These are phyloP conservation scores for Kodamaea sagamina DNA, from an alignment of 805 yeast species.

Conservation along the genomic window DNA sequence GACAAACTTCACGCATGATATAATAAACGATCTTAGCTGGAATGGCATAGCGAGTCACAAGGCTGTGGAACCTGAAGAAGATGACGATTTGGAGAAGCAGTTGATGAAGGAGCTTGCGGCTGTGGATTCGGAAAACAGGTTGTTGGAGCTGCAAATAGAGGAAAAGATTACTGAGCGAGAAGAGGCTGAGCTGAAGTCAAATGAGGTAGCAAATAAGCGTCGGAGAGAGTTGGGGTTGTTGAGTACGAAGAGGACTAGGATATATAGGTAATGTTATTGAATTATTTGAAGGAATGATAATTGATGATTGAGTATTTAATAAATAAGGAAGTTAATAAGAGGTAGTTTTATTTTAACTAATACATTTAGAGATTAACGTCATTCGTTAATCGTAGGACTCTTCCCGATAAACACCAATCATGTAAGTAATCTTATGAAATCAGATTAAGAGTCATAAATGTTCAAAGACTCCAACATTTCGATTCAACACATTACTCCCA, in stretches of 20 bases:
- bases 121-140: conserved; percentile 30
- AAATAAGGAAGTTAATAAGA: too few species aligned
- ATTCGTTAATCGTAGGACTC: too few species aligned
- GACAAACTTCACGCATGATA: conserved; percentile 53
- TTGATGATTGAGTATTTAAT: neutral
- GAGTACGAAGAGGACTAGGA: conserved; percentile 8
- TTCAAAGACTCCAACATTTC: too few species aligned
- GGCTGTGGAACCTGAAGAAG: conserved; percentile 17
- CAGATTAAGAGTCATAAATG: too few species aligned
- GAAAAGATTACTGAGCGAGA: conserved; percentile 18
- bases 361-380: too few species aligned
- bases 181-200: conserved; percentile 12
- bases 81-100: conserved; percentile 27
- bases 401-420: too few species aligned
- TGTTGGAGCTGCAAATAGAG: conserved; percentile 23
- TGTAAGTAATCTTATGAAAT: too few species aligned
- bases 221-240: conserved; percentile 27
- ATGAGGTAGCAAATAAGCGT: conserved; percentile 20
- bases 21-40: conserved; percentile 47
- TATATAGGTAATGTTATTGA: conserved; percentile 5
- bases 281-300: conserved; percentile 1
- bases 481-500: too few species aligned
- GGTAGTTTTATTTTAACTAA: too few species aligned
- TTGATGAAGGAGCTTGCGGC: conserved; percentile 26
- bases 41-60: conserved; percentile 26